Evolutionary conservation across 2,329 filamentous ascomycete species (phyloP).

Genomic region (Sporothrix curviconia): DNA sequence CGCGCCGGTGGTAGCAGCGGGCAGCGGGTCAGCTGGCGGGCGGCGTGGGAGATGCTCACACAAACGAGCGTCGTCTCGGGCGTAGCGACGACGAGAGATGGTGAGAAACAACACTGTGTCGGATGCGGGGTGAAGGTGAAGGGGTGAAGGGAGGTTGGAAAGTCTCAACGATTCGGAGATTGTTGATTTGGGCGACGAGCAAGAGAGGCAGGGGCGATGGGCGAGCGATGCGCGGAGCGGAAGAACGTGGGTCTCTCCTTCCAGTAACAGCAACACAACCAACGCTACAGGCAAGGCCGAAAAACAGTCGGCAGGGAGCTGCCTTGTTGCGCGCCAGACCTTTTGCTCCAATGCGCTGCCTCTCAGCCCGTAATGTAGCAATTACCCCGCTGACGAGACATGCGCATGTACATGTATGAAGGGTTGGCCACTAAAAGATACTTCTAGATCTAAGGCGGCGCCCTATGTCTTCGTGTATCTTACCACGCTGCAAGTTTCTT

Average conservation of each 20-base stretch:
- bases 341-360: no score
- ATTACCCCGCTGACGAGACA: conserved; percentile 11
- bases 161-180: not conserved
- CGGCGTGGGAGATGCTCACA: not conserved
- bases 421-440: not conserved
- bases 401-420: no score
- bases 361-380: no score
- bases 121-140: not conserved
- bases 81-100: not conserved
- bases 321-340: no score
- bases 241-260: conserved; percentile 7
- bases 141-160: not conserved
- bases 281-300: no score
- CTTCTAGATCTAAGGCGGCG: not conserved
- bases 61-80: not conserved
- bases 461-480: not conserved
- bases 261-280: no score
- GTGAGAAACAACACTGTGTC: not conserved
- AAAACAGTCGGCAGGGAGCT: no score
- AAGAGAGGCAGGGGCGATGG: not conserved
- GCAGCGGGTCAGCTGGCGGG: not conserved
- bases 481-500: not conserved
- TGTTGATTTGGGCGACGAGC: conserved; percentile 8
- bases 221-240: conserved; percentile 15
- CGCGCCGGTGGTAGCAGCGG: conserved; percentile 4